Conservation (phyloP, 805 yeast species). For the Starmerella sp. region DNA sequence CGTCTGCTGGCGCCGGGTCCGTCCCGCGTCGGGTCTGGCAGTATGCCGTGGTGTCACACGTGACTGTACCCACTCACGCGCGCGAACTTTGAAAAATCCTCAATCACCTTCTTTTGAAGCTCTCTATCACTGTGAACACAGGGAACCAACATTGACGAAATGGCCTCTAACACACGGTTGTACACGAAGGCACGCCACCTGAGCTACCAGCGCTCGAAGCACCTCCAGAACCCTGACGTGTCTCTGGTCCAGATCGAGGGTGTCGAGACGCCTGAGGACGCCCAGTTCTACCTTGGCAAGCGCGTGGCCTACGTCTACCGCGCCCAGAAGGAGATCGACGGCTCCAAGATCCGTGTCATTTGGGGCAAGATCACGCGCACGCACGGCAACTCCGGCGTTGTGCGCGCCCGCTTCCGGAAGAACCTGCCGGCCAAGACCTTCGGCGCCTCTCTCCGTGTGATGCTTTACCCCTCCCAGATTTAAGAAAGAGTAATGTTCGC, state of each 20-base stretch:
- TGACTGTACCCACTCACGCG: conserved; percentile 16
- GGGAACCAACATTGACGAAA: conserved; percentile 15
- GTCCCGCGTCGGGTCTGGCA: not conserved
- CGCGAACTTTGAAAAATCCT: conserved; percentile 18
- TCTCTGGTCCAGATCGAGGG: conserved; percentile 96
- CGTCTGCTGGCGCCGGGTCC: too few relatives aligned
- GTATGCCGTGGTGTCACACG: conserved; percentile 5
- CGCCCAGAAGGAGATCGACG: conserved; percentile 95
- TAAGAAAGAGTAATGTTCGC: conserved; percentile 31
- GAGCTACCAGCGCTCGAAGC: conserved; percentile 99
- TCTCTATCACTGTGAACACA: conserved; percentile 10
- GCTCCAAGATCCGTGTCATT: conserved; percentile 97
- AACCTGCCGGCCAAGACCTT: conserved; percentile 99
- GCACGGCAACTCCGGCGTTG: conserved; percentile 97
- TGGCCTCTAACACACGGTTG: conserved; percentile 34
- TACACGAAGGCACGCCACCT: conserved; percentile 99
- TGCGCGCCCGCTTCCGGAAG: conserved; percentile 97
- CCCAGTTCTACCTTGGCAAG: conserved; percentile 99
- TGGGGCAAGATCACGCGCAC: conserved; percentile 99
- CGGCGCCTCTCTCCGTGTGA: conserved; percentile 99
- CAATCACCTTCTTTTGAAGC: conserved; percentile 7
- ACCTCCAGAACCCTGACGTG: conserved; percentile 94
- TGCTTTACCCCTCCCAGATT: conserved; percentile 99
- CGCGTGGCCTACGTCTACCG: conserved; percentile 99
- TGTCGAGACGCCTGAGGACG: conserved; percentile 82